These are phyloP conservation scores for Cystobasidium slooffiae DNA, from an alignment of 1,284 basidiomycete genomes.

Conservation along the genomic window DNA sequence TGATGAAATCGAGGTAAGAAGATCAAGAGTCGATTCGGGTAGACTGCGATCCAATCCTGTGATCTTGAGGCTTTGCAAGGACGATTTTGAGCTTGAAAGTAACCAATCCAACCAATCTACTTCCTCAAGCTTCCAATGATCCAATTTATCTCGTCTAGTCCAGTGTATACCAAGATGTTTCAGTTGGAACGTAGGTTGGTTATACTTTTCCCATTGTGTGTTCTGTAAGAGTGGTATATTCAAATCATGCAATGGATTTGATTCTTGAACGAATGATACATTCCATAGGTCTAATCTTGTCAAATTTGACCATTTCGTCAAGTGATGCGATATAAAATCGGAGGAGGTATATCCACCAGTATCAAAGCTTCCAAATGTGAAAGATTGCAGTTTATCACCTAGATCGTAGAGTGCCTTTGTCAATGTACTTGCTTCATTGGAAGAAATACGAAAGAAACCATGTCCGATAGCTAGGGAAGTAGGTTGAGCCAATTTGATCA, in stretches of 20 bases:
- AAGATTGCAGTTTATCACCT: not conserved
- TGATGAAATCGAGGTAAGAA: not conserved
- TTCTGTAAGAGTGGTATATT: slow-evolving; percentile 15
- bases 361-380: slow-evolving; percentile 35
- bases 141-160: slow-evolving; percentile 1
- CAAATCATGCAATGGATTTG: not conserved
- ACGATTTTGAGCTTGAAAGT: not conserved
- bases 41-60: not conserved
- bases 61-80: slow-evolving; percentile 13
- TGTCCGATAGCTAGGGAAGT: slow-evolving; percentile 18
- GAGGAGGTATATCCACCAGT: slow-evolving; percentile 13
- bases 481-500: slow-evolving; percentile 12
- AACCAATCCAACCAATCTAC: slow-evolving; percentile 33
- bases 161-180: slow-evolving; percentile 20
- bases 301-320: slow-evolving; percentile 23
- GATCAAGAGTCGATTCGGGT: not conserved
- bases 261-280: slow-evolving; percentile 15
- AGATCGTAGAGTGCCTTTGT: slow-evolving; percentile 17
- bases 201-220: slow-evolving; percentile 31
- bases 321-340: slow-evolving; percentile 31
- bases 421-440: not conserved
- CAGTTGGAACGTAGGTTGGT: slow-evolving; percentile 17
- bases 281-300: slow-evolving; percentile 29
- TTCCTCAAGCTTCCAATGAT: slow-evolving; percentile 10
- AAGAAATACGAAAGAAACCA: slow-evolving; percentile 27